A percentile compares a stretch with the other conserved stretches of the same genome.
Conservation (phyloP, 176 grass and related monocot species). For the Microstegium vimineum region DNA sequence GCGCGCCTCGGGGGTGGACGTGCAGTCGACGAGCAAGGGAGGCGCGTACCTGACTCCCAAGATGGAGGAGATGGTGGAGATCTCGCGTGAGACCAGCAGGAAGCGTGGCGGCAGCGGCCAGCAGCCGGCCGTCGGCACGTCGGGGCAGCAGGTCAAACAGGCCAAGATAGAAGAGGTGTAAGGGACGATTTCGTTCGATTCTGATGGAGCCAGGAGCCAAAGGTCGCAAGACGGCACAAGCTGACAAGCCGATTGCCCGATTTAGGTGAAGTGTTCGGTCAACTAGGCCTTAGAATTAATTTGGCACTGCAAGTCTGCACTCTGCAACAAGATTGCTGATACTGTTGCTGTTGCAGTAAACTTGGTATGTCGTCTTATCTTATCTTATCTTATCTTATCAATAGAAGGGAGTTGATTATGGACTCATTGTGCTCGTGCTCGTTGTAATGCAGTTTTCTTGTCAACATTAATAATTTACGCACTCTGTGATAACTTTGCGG, state of each 20-base stretch:
- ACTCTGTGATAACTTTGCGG: too few relatives aligned
- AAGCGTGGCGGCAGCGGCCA: not conserved
- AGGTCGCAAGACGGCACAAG: too few relatives aligned
- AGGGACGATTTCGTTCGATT: not conserved
- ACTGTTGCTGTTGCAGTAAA: not conserved
- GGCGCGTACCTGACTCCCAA: not conserved
- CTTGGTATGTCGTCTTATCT: not conserved
- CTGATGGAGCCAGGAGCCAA: too few relatives aligned
- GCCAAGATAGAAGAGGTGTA: not conserved
- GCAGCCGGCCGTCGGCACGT: not conserved
- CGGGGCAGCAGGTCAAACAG: not conserved
- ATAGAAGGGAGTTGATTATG: not conserved
- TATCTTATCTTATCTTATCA: not conserved
- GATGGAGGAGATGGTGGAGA: constrained; percentile 12
- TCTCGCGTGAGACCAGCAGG: not conserved
- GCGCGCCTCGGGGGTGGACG: not conserved
- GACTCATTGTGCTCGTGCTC: not conserved
- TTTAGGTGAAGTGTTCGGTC: not conserved
- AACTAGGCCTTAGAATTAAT: not conserved
- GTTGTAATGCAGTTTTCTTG: not conserved
- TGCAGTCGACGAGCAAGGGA: not conserved
- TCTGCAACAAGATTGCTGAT: not conserved
- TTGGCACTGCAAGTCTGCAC: not conserved
- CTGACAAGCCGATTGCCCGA: too few relatives aligned
- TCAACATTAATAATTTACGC: not conserved